Percentiles rank a stretch among this genome's conserved stretches.
Conservation (phyloP, 495 filamentous ascomycete species). For the Daldinia loculata region DNA sequence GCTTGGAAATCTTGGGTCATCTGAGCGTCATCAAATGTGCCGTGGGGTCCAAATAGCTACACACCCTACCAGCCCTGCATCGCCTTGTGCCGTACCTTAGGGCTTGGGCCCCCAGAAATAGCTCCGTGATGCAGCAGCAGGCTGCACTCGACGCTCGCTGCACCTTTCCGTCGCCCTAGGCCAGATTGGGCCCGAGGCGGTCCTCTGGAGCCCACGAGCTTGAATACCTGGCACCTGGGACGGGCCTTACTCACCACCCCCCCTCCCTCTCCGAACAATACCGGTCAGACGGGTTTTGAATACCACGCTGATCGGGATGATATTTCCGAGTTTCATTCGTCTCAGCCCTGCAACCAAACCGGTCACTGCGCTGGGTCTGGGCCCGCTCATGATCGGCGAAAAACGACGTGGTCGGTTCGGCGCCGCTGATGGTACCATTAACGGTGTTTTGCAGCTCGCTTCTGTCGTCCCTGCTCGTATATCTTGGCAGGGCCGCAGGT, state of each 20-base stretch:
- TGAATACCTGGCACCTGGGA: constrained; percentile 9
- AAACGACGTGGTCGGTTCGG: constrained; percentile 24
- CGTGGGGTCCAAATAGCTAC: constrained; percentile 40
- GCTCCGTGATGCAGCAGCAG: constrained; percentile 32
- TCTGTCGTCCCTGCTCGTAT: constrained; percentile 1
- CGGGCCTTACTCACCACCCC: constrained; percentile 1
- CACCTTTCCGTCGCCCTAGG: constrained; percentile 39
- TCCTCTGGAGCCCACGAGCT: constrained; percentile 30
- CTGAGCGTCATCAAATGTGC: constrained; percentile 42
- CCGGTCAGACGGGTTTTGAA: constrained; percentile 36
- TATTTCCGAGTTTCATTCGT: constrained; percentile 38
- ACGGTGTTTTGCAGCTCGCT: constrained; percentile 33
- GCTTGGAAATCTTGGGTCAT: constrained; percentile 43
- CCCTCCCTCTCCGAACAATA: constrained; percentile 19
- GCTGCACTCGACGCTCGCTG: constrained; percentile 35
- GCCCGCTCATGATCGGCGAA: constrained; percentile 31
- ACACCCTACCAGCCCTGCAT: constrained; percentile 23
- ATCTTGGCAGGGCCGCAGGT: constrained; percentile 4
- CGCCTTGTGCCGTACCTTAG: constrained; percentile 25
- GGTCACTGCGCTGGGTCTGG: constrained; percentile 21
- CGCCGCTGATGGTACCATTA: constrained; percentile 19
- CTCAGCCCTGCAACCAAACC: constrained; percentile 40
- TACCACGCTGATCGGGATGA: constrained; percentile 39
- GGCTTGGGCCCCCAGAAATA: constrained; percentile 34
- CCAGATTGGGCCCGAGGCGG: constrained; percentile 40